Evolutionary conservation across 2,329 filamentous ascomycete genomes (phyloP).

Genomic region (Colletotrichum sp.): DNA sequence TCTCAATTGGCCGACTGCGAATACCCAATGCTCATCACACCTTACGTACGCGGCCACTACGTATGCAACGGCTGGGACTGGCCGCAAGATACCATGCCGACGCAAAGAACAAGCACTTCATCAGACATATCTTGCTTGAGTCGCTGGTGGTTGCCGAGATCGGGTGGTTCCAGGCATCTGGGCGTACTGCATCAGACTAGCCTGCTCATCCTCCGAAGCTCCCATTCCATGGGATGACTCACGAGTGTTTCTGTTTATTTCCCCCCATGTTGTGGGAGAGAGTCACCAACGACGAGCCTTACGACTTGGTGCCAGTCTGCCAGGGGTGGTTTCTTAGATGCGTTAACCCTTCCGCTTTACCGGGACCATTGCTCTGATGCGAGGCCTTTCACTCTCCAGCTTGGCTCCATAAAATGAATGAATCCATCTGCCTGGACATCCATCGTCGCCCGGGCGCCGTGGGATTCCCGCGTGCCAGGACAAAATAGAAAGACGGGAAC

Average conservation of each 20-base stretch:
- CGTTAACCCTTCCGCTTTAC: not conserved
- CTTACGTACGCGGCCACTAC: not conserved
- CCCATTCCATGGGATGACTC: slow-evolving; percentile 8
- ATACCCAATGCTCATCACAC: not conserved
- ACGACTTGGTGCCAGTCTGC: not conserved
- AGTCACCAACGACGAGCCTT: not conserved
- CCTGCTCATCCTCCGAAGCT: not conserved
- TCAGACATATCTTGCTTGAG: not conserved
- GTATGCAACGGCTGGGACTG: not conserved
- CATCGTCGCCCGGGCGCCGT: slow-evolving; percentile 16
- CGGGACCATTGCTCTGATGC: not conserved
- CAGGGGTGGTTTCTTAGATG: not conserved
- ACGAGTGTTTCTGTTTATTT: slow-evolving; percentile 8
- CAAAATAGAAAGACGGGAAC: not conserved
- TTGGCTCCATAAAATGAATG: not conserved
- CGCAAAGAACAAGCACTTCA: not conserved
- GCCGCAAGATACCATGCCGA: not conserved
- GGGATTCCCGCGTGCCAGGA: not conserved
- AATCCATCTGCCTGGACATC: not conserved
- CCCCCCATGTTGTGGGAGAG: not conserved
- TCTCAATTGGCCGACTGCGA: not conserved
- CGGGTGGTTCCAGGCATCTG: not conserved
- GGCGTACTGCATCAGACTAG: not conserved
- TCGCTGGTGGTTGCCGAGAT: not conserved
- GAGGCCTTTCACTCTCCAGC: not conserved